A percentile compares a stretch with the other conserved stretches of the same genome.
These are phyloP conservation scores for Candida hungchunana DNA, from an alignment of 805 yeast genomes.

Conservation along the genomic window DNA sequence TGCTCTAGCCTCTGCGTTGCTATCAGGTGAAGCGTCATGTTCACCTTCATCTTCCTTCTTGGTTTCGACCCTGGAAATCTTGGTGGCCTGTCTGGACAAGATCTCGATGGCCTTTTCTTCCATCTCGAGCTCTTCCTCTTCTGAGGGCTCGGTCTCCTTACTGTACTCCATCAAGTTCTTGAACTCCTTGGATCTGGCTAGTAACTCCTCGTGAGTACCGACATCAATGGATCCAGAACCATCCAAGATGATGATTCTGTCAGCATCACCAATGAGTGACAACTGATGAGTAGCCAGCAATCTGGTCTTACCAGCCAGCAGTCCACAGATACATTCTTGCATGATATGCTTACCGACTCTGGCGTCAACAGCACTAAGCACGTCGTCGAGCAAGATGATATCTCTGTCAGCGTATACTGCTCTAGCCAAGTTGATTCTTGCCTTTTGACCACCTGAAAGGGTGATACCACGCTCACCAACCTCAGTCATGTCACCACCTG, in stretches of 20 bases:
- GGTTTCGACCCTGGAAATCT: conserved; percentile 21
- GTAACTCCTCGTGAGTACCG: conserved; percentile 58
- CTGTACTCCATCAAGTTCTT: conserved; percentile 46
- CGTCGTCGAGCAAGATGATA: conserved; percentile 71
- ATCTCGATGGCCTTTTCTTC: conserved; percentile 28
- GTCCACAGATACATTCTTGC: conserved; percentile 60
- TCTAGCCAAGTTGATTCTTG: conserved; percentile 74
- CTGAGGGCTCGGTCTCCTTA: conserved; percentile 28
- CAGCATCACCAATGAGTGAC: conserved; percentile 64
- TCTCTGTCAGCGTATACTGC: conserved; percentile 70
- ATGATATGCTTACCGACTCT: conserved; percentile 80
- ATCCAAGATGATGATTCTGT: conserved; percentile 61
- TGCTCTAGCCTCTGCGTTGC: conserved; percentile 19
- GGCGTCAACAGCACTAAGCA: conserved; percentile 81
- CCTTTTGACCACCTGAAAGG: conserved; percentile 87
- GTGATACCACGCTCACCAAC: conserved; percentile 87
- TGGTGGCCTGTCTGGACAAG: conserved; percentile 17
- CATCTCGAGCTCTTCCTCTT: conserved; percentile 29
- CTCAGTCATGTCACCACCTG: conserved; percentile 74
- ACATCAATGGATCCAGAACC: conserved; percentile 56
- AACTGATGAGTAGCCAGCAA: conserved; percentile 83
- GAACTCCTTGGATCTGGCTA: conserved; percentile 41
- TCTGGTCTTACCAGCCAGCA: conserved; percentile 57
- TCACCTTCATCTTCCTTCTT: conserved; percentile 25
- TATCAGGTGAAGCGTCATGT: conserved; percentile 16